A percentile compares a stretch with the other conserved stretches of the same genome.
phyloP scores from a whole-genome alignment of 495 filamentous ascomycete species.

The Xylaria cubensis region DNA sequence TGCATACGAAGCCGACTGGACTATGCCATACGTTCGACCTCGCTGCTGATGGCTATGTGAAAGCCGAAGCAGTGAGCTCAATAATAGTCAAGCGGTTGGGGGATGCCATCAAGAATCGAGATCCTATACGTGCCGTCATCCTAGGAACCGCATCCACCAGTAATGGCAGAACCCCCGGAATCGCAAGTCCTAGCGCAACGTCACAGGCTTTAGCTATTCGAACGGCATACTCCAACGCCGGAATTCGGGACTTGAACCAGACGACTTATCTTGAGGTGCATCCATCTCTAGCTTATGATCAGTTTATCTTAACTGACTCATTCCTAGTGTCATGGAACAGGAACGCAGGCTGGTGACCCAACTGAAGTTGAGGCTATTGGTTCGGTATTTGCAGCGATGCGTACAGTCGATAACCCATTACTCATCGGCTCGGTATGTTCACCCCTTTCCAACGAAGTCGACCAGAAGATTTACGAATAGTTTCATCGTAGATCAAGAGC shows the following conservation, averaged over 20 bases:
- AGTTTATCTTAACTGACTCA: no score
- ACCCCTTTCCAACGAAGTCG: no score
- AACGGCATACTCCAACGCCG: slow-evolving; percentile 46
- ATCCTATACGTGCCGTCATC: slow-evolving; percentile 58
- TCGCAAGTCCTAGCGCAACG: slow-evolving; percentile 49
- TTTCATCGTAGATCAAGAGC: slow-evolving; percentile 59
- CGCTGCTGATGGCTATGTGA: background rate
- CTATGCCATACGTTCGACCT: background rate
- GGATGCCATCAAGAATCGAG: slow-evolving; percentile 50
- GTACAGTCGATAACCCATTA: background rate
- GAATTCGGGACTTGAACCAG: slow-evolving; percentile 31
- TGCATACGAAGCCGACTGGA: background rate
- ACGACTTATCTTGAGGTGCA: slow-evolving; percentile 28
- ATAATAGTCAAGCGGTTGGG: slow-evolving; percentile 49
- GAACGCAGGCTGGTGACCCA: slow-evolving; percentile 52
- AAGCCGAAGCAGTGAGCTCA: background rate
- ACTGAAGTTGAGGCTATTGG: slow-evolving; percentile 65
- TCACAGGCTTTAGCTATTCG: slow-evolving; percentile 54
- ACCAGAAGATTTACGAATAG: no score
- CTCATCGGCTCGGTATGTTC: slow-evolving; percentile 52
- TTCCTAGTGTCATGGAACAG: slow-evolving; percentile 29
- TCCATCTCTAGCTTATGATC: no score
- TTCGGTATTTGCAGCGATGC: slow-evolving; percentile 58
- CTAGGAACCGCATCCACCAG: slow-evolving; percentile 37
- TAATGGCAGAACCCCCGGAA: slow-evolving; percentile 62